phyloP scores from a whole-genome alignment of 2,329 filamentous ascomycete genomes.

The Nigrospora osmanthi region DNA sequence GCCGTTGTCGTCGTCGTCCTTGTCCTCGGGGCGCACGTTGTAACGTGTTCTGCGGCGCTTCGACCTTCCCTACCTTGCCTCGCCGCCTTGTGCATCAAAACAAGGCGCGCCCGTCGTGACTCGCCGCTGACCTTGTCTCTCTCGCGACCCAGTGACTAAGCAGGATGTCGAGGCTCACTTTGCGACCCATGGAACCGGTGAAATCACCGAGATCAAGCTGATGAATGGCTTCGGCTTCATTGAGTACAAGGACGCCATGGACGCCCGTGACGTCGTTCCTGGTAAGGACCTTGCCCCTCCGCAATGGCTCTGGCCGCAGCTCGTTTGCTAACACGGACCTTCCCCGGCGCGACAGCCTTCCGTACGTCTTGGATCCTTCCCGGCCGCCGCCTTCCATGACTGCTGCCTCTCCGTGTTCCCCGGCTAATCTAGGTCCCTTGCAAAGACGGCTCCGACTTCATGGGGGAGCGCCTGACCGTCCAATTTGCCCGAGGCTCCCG shows the following conservation, averaged over 20 bases:
- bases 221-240: slow-evolving; percentile 99
- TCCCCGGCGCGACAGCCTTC: slow-evolving; percentile 39
- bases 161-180: slow-evolving; percentile 95
- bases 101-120: background rate
- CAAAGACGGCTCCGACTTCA: slow-evolving; percentile 92
- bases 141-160: slow-evolving; percentile 55
- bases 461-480: slow-evolving; percentile 94
- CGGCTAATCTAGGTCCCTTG: slow-evolving; percentile 28
- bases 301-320: slow-evolving; percentile 8
- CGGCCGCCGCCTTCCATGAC: slow-evolving; percentile 23
- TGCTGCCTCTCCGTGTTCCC: slow-evolving; percentile 14
- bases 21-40: too few relatives aligned
- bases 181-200: slow-evolving; percentile 88
- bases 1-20: too few relatives aligned
- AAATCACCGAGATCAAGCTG: slow-evolving; percentile 98
- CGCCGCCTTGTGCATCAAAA: background rate
- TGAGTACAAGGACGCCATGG: slow-evolving; percentile 97
- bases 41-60: too few relatives aligned
- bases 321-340: slow-evolving; percentile 12
- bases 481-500: slow-evolving; percentile 90
- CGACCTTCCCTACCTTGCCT: background rate
- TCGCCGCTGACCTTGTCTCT: background rate
- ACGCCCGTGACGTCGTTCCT: slow-evolving; percentile 95
- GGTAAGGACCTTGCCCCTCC: slow-evolving; percentile 50
- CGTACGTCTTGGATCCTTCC: slow-evolving; percentile 41